phyloP scores from a whole-genome alignment of 2,329 filamentous ascomycete species.

The Emergomyces orientalis region DNA sequence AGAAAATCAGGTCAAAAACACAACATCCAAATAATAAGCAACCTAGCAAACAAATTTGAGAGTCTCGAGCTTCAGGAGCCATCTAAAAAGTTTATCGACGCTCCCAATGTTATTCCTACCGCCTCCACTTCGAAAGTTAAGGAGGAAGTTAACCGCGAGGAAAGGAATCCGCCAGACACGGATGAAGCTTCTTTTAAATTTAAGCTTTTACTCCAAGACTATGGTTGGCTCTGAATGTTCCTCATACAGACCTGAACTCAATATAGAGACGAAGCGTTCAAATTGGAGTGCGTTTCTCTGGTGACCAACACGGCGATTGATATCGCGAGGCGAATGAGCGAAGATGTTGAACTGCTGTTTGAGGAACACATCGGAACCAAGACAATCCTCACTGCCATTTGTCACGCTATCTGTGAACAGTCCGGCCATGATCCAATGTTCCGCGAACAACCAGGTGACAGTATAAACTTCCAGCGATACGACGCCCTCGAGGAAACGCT shows the following conservation, averaged over 20 bases:
- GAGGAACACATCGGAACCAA: constrained; percentile 13
- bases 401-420: constrained; percentile 9
- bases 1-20: not conserved
- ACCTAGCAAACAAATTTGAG: constrained; percentile 27
- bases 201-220: constrained; percentile 19
- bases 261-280: constrained; percentile 16
- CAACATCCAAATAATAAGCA: not conserved
- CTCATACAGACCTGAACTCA: constrained; percentile 18
- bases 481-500: constrained; percentile 14
- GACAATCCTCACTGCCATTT: constrained; percentile 11
- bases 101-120: constrained; percentile 21
- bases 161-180: constrained; percentile 25
- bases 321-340: constrained; percentile 19
- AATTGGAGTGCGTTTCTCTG: constrained; percentile 21
- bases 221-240: constrained; percentile 15
- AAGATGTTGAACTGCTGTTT: constrained; percentile 16
- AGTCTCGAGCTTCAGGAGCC: constrained; percentile 31
- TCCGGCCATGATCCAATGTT: constrained; percentile 10
- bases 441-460: constrained; percentile 12
- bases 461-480: constrained; percentile 16
- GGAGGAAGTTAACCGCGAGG: constrained; percentile 24
- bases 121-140: constrained; percentile 11
- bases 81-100: constrained; percentile 30
- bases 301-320: constrained; percentile 23
- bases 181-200: constrained; percentile 16